Base-by-base conservation (phyloP, 2,329 filamentous ascomycete species). In the Zasmidium citrigriseum region DNA sequence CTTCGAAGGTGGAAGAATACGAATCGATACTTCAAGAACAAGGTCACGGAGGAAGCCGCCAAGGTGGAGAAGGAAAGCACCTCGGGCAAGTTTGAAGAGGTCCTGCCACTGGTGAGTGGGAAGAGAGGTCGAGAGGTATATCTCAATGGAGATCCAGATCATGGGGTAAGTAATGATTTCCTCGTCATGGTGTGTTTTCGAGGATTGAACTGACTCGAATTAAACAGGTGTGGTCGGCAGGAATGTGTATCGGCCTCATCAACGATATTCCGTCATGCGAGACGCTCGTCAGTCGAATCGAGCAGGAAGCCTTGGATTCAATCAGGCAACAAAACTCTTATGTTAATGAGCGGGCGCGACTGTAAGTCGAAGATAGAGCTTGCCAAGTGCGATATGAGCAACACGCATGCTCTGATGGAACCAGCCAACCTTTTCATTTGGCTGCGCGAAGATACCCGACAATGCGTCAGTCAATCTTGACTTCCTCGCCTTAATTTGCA, bases 1-100 rank as follows among this genome's bases (percentile, higher is more conserved):
- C 80, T 98, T 70, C 81, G 93, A 54, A 82, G 92, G 64, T 98
- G 93, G 93, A 91, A 83, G 76, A 98, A 98, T 77, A 98, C 93
- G 1, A 89, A 86, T 50, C 83, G 93, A 10, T 77, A 97, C 66
- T 98, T 89, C 78, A 87, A 86, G 73, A 98, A 98, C 78, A 92
- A 93, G 78, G 89, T 96, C 53, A 86, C 91, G 0, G 79, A 86
- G 63, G 86, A 91, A 66, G 91, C 91, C 1, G 80, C 91, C 64
- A 88, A 90, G 80, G 82, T 96, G 59, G 93, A 98, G 81, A 82
- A 79, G 68, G 89, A 90, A 77, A 93, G 89, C 77, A 83, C 80
- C 59, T 90, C 87, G 2, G 93, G 92, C 62, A 89, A 96, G 69
- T 98, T 98, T 67, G 83, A 88, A 59, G 92, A 97, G 77, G 85